Evolutionary conservation across 2,329 filamentous ascomycete species (phyloP), one percentile per base, ranked within the genome.

Genomic region (Dissoconium aciculare): DNA sequence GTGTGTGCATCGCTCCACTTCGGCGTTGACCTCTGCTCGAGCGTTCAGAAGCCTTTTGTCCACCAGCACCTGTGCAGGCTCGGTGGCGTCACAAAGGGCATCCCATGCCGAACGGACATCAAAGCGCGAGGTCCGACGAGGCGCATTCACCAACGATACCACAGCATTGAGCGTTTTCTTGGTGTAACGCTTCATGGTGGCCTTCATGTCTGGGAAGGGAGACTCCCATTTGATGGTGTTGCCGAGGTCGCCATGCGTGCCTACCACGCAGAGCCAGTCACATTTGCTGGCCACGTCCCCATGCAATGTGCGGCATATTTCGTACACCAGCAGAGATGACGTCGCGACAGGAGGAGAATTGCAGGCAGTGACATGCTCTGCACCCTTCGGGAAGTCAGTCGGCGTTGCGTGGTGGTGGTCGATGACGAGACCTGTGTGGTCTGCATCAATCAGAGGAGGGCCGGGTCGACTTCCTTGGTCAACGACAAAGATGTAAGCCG

Each of bases 231-330:
- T 78, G 11, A 78, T 39, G 0, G 64, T 64, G 23, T 67, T 75
- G 10, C 74, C 74, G 0, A 79, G 57, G 39, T 79, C 74, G 3
- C 73, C 74, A 38, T 77, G 70, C 0, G 74, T 78, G 5, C 75
- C 75, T 39, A 78, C 62, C 6, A 14, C 13, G 13, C 25, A 27
- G 13, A 14, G 10, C 25, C 25, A 27, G 23, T 63, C 67, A 41
- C 69, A 73, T 4, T 55, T 51, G 2, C 50, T 44, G 3, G 49
- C 43, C 0, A 78, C 62, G 2, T 59, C 54, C 1, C 60, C 54
- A 41, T 76, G 63, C 1, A 79, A 56, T 0, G 62, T 54, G 13
- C 58, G 57, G 42, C 75, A 79, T 16, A 80, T 67, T 28, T 69
- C 58, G 43, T 76, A 78, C 0, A 71, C 75, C 11, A 79, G 58